phyloP scores from a whole-genome alignment of 2,329 filamentous ascomycete species.

The Cladobotryum protrusum region DNA sequence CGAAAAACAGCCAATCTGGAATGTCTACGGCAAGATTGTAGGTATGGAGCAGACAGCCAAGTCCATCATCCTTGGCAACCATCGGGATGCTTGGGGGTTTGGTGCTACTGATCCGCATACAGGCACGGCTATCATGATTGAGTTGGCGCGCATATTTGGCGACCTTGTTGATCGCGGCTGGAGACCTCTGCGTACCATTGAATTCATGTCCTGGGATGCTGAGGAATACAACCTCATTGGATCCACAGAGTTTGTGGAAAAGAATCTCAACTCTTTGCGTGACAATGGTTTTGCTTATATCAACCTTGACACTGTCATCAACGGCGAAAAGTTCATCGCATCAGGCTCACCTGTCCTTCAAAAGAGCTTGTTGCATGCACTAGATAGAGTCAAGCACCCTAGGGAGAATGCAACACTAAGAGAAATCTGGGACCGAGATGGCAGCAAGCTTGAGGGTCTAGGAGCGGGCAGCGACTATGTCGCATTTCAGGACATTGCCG shows the following conservation, averaged over 20 bases:
- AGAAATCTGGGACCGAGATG: slow-evolving; percentile 65
- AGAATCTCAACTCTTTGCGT: slow-evolving; percentile 66
- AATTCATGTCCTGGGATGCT: slow-evolving; percentile 95
- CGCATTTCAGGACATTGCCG: slow-evolving; percentile 85
- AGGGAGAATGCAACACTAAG: slow-evolving; percentile 64
- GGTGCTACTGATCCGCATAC: slow-evolving; percentile 81
- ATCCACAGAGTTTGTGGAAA: slow-evolving; percentile 91
- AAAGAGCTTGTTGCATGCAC: slow-evolving; percentile 62
- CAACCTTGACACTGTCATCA: slow-evolving; percentile 81
- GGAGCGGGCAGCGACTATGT: slow-evolving; percentile 78
- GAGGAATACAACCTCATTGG: slow-evolving; percentile 90
- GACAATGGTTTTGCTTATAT: slow-evolving; percentile 77
- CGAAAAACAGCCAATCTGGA: slow-evolving; percentile 80
- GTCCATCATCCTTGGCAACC: slow-evolving; percentile 84
- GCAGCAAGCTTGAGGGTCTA: slow-evolving; percentile 58
- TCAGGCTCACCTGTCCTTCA: slow-evolving; percentile 75
- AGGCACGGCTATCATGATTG: slow-evolving; percentile 85
- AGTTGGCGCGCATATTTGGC: slow-evolving; percentile 79
- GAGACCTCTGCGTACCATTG: slow-evolving; percentile 87
- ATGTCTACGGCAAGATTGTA: slow-evolving; percentile 75
- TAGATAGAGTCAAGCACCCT: slow-evolving; percentile 71
- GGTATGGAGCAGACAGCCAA: slow-evolving; percentile 82
- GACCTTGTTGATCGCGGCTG: slow-evolving; percentile 71
- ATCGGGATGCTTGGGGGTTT: slow-evolving; percentile 88
- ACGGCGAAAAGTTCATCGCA: slow-evolving; percentile 68